These are phyloP conservation scores for Simplicillium aogashimaense DNA, from an alignment of 2,329 filamentous ascomycete species.

Conservation along the genomic window DNA sequence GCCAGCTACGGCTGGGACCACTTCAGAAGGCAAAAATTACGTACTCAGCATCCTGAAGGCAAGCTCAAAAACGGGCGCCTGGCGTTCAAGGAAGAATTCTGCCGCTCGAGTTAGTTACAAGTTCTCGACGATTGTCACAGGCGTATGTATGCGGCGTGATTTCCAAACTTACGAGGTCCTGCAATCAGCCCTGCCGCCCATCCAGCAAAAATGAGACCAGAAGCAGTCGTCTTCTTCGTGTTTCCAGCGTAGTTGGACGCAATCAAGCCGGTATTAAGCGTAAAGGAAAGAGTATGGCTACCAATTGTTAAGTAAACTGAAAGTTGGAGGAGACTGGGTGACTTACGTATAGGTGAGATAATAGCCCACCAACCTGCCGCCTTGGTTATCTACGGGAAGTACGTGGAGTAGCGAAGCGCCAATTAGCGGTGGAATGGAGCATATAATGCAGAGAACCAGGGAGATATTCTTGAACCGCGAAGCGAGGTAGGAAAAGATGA, in stretches of 20 bases:
- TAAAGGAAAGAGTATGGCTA: conserved; percentile 1
- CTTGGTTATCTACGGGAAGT: not conserved
- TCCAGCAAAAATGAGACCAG: conserved; percentile 7
- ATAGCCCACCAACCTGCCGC: conserved; percentile 1
- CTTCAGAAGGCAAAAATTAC: not conserved
- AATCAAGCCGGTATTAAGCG: conserved; percentile 4
- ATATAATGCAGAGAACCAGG: not conserved
- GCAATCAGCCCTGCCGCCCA: conserved; percentile 8
- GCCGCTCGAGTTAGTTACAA: not conserved
- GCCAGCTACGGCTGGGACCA: too few relatives aligned
- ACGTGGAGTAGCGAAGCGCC: not conserved
- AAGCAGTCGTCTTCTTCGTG: conserved; percentile 7
- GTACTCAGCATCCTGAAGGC: conserved; percentile 3
- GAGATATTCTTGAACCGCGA: conserved; percentile 2
- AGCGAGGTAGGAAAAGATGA: conserved; percentile 1
- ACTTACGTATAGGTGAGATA: conserved; percentile 4
- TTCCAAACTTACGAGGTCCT: conserved; percentile 4
- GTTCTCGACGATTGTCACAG: not conserved
- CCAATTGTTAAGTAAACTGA: not conserved
- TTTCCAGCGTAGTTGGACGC: conserved; percentile 8
- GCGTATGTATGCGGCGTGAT: not conserved
- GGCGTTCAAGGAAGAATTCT: conserved; percentile 1
- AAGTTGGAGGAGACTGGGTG: not conserved
- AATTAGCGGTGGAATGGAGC: conserved; percentile 1
- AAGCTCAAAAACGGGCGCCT: not conserved